phyloP scores from a whole-genome alignment of 2,329 filamentous ascomycete genomes.

The Elsinoe australis region DNA sequence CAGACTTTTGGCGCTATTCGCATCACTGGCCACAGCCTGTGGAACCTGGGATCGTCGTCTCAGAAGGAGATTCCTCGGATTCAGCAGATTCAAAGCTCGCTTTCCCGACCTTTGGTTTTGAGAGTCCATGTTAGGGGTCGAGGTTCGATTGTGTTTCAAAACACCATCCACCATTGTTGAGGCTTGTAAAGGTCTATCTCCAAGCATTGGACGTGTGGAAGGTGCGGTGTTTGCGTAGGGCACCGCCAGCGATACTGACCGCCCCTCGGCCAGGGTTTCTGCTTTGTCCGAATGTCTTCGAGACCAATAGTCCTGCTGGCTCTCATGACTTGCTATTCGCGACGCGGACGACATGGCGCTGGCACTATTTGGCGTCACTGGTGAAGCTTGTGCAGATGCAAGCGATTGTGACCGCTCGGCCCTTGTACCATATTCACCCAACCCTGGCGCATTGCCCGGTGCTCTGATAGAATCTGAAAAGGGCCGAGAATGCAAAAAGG shows the following conservation, averaged over 20 bases:
- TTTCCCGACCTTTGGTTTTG: constrained; percentile 18
- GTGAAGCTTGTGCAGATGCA: constrained; percentile 10
- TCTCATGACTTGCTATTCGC: constrained; percentile 6
- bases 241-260: constrained; percentile 19
- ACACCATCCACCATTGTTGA: constrained; percentile 18
- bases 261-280: not conserved
- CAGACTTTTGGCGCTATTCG: constrained; percentile 43
- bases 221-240: constrained; percentile 18
- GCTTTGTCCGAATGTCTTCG: not conserved
- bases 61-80: constrained; percentile 54
- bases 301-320: constrained; percentile 7
- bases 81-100: constrained; percentile 37
- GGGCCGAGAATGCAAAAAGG: not conserved
- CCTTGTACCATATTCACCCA: not conserved
- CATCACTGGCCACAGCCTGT: constrained; percentile 39
- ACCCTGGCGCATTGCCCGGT: not conserved
- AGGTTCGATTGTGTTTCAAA: constrained; percentile 19
- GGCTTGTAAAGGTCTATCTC: constrained; percentile 21
- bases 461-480: not conserved
- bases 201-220: constrained; percentile 17
- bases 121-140: constrained; percentile 17
- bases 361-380: constrained; percentile 7
- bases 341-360: not conserved
- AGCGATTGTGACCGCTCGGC: constrained; percentile 11
- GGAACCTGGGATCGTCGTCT: constrained; percentile 44